These are phyloP conservation scores for Gaultheria prostrata DNA, from an alignment of 148 eudicot genomes.

Conservation along the genomic window DNA sequence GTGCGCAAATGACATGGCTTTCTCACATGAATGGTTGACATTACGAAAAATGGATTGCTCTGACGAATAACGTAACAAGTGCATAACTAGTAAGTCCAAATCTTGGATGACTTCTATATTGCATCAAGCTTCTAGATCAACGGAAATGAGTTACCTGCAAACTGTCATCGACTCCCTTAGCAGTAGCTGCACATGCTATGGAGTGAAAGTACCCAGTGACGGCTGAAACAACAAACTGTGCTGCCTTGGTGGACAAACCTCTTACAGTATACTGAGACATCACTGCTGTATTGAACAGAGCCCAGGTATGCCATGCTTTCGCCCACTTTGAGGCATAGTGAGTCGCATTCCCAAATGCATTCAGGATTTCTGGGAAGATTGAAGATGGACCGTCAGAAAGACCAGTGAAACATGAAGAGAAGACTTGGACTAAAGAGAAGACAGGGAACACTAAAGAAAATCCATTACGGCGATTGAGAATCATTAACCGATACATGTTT, in stretches of 20 bases:
- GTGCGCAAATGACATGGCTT: background rate
- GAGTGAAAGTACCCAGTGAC: constrained; percentile 97
- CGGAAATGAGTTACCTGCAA: constrained; percentile 59
- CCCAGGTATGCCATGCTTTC: constrained; percentile 98
- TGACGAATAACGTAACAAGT: background rate
- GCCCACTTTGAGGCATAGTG: constrained; percentile 79
- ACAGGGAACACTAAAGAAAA: background rate
- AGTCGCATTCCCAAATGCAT: constrained; percentile 72
- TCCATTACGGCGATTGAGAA: background rate
- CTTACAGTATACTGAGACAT: constrained; percentile 90
- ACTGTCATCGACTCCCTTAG: constrained; percentile 97
- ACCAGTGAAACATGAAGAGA: constrained; percentile 12
- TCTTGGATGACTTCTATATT: background rate
- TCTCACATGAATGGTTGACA: background rate
- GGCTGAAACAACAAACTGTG: constrained; percentile 88
- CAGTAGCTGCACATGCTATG: constrained; percentile 93
- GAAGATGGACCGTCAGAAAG: constrained; percentile 14
- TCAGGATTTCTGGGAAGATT: constrained; percentile 56
- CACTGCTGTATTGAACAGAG: constrained; percentile 94
- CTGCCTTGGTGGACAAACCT: constrained; percentile 53
- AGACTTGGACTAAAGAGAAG: background rate
- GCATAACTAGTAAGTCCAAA: background rate
- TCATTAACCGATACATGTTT: too few relatives aligned
- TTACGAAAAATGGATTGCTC: background rate
- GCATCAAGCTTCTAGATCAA: constrained; percentile 12